phyloP scores from a whole-genome alignment of 2,329 filamentous ascomycete species.

The Bipolaris cookei region DNA sequence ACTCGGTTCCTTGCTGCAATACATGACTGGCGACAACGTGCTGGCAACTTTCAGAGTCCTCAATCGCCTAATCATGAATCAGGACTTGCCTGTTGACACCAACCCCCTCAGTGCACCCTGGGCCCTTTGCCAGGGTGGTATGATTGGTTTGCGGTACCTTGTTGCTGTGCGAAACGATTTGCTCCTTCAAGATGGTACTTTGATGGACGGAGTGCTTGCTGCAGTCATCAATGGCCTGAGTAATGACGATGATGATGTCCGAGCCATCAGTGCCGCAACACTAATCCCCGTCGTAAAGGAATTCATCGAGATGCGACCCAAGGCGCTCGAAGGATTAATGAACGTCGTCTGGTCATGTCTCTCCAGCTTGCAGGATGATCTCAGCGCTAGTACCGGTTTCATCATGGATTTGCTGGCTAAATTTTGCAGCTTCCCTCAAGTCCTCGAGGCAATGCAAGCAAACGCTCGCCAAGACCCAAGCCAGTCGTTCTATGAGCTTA shows the following conservation, averaged over 20 bases:
- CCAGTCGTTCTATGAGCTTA: slow-evolving; percentile 88
- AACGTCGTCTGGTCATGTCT: slow-evolving; percentile 97
- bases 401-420: slow-evolving; percentile 98
- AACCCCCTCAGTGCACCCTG: slow-evolving; percentile 72
- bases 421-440: slow-evolving; percentile 90
- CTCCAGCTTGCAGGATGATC: slow-evolving; percentile 93
- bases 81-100: slow-evolving; percentile 62
- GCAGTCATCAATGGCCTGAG: slow-evolving; percentile 95
- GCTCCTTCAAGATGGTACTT: slow-evolving; percentile 77
- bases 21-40: slow-evolving; percentile 79
- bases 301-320: slow-evolving; percentile 83
- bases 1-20: slow-evolving; percentile 84
- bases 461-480: slow-evolving; percentile 81
- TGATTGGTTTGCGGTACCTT: slow-evolving; percentile 94
- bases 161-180: slow-evolving; percentile 94
- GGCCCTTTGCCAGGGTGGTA: slow-evolving; percentile 96
- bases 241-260: slow-evolving; percentile 92
- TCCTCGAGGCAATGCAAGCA: slow-evolving; percentile 89
- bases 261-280: slow-evolving; percentile 96
- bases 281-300: slow-evolving; percentile 95
- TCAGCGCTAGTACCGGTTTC: slow-evolving; percentile 95
- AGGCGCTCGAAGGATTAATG: slow-evolving; percentile 79
- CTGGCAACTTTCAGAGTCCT: slow-evolving; percentile 83
- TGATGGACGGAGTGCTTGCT: slow-evolving; percentile 90
- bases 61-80: slow-evolving; percentile 89